Evolutionary conservation across 371 early-diverging fungal genomes (phyloP).

Genomic region (Gilbertella persicaria): DNA sequence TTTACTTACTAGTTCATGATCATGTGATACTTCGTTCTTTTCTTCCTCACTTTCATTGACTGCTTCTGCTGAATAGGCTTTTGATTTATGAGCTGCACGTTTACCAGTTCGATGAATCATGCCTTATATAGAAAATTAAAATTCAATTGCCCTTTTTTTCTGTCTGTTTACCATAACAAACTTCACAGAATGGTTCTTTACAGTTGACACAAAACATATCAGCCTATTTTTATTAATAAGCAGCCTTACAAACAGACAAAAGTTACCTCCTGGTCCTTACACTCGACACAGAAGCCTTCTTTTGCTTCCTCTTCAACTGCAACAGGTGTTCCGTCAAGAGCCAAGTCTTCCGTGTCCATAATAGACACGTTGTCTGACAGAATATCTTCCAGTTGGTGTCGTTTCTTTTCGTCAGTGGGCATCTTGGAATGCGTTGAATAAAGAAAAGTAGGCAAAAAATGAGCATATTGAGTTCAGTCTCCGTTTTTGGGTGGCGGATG

Average conservation of each 20-base stretch:
- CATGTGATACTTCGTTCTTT: neutral
- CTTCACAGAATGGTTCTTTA: conserved; percentile 87
- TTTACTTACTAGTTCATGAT: too few species aligned
- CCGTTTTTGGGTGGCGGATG: too few species aligned
- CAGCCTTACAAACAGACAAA: neutral
- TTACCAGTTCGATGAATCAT: conserved; percentile 90
- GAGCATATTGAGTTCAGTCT: too few species aligned
- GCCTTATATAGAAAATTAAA: conserved; percentile 26
- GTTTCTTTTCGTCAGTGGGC: conserved; percentile 20
- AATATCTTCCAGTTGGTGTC: conserved; percentile 43
- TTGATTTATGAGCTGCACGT: conserved; percentile 62
- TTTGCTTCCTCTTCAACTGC: conserved; percentile 28
- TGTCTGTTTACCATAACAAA: conserved; percentile 68
- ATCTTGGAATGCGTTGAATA: neutral
- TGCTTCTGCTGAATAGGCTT: conserved; percentile 21
- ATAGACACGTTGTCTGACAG: conserved; percentile 48
- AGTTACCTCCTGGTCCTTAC: conserved; percentile 76
- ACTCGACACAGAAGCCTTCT: conserved; percentile 86
- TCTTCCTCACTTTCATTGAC: conserved; percentile 1
- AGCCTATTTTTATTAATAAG: conserved; percentile 34
- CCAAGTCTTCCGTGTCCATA: conserved; percentile 48
- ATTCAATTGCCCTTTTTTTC: neutral
- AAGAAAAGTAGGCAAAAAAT: neutral
- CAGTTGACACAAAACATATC: conserved; percentile 73
- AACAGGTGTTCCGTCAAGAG: conserved; percentile 29